Base-by-base conservation (phyloP, 805 yeast species). In the Komagataella phaffii region DNA sequence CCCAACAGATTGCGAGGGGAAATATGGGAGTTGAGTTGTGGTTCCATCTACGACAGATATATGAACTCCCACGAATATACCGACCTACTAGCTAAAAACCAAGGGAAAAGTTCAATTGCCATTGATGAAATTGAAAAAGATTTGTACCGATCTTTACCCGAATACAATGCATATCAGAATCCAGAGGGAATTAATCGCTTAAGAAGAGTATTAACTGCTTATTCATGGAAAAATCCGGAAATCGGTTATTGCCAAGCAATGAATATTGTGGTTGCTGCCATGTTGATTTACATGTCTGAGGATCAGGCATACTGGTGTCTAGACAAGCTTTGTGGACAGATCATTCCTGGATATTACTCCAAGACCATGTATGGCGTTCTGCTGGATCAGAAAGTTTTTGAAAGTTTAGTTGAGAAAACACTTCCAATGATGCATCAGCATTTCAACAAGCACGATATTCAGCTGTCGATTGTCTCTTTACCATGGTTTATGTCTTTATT, bases 191-290 rank as follows among this genome's bases (percentile, higher is more conserved):
- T 93, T 47, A 77, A 74, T 49, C 73, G 96, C 51, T 73, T 93
- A 49, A 75, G 99, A 55, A 75, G 95, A 54, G 98, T 93, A 0
- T 73, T 93, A 53, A 85, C 95, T 0, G 96, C 96, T 0, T 93
- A 90, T 61, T 87, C 96, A 0, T 93, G 98, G 97, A 87, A 85
- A 57, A 89, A 90, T 63, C 96, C 96, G 0, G 96, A 91, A 46
- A 88, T 93, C 23, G 99, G 99, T 0, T 93, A 93, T 65, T 93
- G 99, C 64, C 99, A 93, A 66, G 99, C 98, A 1, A 93, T 95
- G 99, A 93, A 93, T 63, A 93, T 93, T 50, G 89, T 86, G 7
- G 81, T 79, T 1, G 95, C 95, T 1, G 90, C 88, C 0, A 64
- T 86, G 51, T 67, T 86, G 54, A 85, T 85, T 45, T 85, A 81